Percentiles rank a stretch among this genome's conserved stretches.
phyloP scores from a whole-genome alignment of 495 filamentous ascomycete species.

The Parmelia sp. region DNA sequence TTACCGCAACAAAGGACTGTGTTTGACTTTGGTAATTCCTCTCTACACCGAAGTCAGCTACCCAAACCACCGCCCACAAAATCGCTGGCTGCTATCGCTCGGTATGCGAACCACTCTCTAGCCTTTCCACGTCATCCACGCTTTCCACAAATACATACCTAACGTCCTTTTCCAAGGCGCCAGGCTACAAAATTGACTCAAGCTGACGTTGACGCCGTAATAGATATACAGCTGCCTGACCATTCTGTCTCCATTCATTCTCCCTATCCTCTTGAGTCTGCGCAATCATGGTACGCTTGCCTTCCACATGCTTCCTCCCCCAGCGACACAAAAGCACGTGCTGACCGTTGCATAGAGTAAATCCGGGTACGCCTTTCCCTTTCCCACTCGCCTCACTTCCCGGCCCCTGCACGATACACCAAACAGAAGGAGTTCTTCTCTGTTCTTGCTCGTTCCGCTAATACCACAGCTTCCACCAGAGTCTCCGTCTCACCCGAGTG shows the following conservation, averaged over 20 bases:
- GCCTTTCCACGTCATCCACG: conserved; percentile 1
- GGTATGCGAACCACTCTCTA: not conserved
- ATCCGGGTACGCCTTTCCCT: conserved; percentile 54
- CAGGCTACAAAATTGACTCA: conserved; percentile 8
- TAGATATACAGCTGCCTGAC: not conserved
- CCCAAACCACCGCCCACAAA: not conserved
- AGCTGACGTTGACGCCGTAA: conserved; percentile 5
- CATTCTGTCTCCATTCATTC: not conserved
- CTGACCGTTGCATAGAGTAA: conserved; percentile 45
- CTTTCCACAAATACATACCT: too few species aligned
- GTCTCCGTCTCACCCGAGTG: conserved; percentile 74
- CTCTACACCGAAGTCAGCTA: not conserved
- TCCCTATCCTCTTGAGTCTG: not conserved
- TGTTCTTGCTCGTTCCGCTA: conserved; percentile 1
- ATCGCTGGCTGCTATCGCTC: not conserved
- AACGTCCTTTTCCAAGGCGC: conserved; percentile 4
- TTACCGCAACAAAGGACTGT: too few species aligned
- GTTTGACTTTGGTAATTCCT: not conserved
- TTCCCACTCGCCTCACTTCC: conserved; percentile 20
- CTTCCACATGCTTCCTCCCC: not conserved
- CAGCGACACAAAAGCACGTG: conserved; percentile 4
- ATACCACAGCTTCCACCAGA: conserved; percentile 42
- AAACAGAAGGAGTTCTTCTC: not conserved
- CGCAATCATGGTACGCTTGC: conserved; percentile 10
- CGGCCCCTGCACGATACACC: conserved; percentile 13